phyloP scores from a whole-genome alignment of 192 early-diverging fungal species.

The Bifiguratus adelaidae region DNA sequence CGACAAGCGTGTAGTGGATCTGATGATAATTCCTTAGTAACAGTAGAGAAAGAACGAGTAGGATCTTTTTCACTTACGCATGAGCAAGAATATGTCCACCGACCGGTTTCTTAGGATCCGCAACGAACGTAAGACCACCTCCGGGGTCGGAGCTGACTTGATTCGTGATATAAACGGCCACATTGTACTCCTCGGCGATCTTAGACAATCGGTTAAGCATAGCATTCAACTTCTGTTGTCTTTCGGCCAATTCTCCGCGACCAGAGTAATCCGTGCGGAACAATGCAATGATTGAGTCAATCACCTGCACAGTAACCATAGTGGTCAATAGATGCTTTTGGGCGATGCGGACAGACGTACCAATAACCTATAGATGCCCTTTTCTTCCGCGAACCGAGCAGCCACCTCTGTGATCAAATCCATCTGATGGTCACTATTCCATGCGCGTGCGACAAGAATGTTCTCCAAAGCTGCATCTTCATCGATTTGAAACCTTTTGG shows the following conservation, averaged over 20 bases:
- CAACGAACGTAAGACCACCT: slow-evolving; percentile 59
- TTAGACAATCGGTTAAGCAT: slow-evolving; percentile 65
- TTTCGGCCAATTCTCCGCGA: slow-evolving; percentile 75
- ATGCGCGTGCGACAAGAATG: slow-evolving; percentile 68
- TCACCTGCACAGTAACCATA: slow-evolving; percentile 28
- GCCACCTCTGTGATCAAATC: slow-evolving; percentile 65
- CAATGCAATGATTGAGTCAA: slow-evolving; percentile 75
- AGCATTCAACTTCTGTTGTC: slow-evolving; percentile 70
- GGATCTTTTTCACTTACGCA: slow-evolving; percentile 2
- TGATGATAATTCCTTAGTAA: background rate
- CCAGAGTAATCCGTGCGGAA: slow-evolving; percentile 78
- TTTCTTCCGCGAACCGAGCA: slow-evolving; percentile 60
- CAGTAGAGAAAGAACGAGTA: background rate
- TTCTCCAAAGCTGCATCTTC: slow-evolving; percentile 61
- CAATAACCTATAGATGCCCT: slow-evolving; percentile 42
- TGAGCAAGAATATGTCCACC: slow-evolving; percentile 62
- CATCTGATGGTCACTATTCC: slow-evolving; percentile 79
- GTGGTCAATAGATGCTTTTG: background rate
- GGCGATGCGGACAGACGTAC: slow-evolving; percentile 10
- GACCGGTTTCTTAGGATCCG: slow-evolving; percentile 84
- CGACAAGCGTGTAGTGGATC: slow-evolving; percentile 66
- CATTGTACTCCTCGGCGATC: slow-evolving; percentile 78
- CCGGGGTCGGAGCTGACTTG: slow-evolving; percentile 34
- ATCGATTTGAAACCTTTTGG: slow-evolving; percentile 54
- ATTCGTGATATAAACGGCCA: slow-evolving; percentile 78